These are phyloP conservation scores for Heliosperma pusillum DNA, from an alignment of 148 eudicot genomes.

Conservation along the genomic window DNA sequence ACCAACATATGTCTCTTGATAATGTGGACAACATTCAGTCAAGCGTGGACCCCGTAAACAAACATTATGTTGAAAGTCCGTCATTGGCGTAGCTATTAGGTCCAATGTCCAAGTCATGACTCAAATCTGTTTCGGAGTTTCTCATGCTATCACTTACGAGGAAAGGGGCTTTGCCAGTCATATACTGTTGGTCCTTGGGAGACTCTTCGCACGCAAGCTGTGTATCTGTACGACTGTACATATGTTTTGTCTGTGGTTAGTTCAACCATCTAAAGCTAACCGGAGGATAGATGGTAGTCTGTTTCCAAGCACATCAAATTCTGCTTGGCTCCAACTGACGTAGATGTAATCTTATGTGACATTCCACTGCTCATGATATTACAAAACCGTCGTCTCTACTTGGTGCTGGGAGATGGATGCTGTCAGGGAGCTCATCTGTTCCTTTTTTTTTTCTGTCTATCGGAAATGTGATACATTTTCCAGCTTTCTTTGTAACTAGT, in stretches of 20 bases:
- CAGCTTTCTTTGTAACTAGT: background rate
- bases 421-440: background rate
- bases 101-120: background rate
- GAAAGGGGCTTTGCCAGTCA: constrained; percentile 3
- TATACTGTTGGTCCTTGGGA: background rate
- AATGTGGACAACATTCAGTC: constrained; percentile 28
- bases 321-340: background rate
- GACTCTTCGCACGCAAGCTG: constrained; percentile 9
- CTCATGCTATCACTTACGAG: background rate
- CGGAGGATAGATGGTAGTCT: constrained; percentile 6
- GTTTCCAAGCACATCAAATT: background rate
- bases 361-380: background rate
- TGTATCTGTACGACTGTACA: constrained; percentile 32
- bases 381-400: background rate
- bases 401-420: background rate
- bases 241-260: constrained; percentile 16
- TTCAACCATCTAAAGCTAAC: constrained; percentile 8
- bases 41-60: constrained; percentile 30
- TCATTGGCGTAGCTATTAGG: constrained; percentile 32
- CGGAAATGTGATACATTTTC: background rate
- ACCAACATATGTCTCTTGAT: constrained; percentile 26
- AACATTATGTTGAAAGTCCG: constrained; percentile 46
- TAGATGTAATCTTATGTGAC: background rate
- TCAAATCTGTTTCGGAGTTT: constrained; percentile 3
- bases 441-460: background rate